These are phyloP conservation scores for Boletus bicolor DNA, from an alignment of 768 basidiomycete genomes.

Conservation along the genomic window DNA sequence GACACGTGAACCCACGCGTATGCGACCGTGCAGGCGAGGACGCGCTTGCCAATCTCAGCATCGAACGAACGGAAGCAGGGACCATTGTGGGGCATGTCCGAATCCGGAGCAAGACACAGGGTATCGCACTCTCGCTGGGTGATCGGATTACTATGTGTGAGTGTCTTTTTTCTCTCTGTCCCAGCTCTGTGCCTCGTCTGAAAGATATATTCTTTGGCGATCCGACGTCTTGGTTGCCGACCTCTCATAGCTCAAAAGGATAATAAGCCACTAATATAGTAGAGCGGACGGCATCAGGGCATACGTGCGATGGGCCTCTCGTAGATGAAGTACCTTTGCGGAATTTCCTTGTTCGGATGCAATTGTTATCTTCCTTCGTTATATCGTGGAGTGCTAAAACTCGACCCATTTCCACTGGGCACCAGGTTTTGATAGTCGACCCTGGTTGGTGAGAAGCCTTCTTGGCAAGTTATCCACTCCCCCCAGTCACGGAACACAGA, in stretches of 20 bases:
- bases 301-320: not conserved
- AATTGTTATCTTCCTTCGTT: not conserved
- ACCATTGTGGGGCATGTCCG: constrained; percentile 89
- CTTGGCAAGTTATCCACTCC: not conserved
- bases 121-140: constrained; percentile 92
- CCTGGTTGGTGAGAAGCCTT: not conserved
- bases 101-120: constrained; percentile 96
- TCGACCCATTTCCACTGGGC: not conserved
- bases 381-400: not conserved
- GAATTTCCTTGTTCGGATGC: not conserved
- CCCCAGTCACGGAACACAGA: not conserved
- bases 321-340: not conserved
- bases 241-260: constrained; percentile 39
- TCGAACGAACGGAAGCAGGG: constrained; percentile 82
- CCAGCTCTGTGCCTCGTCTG: not conserved
- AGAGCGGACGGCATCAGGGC: not conserved
- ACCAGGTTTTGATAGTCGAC: not conserved
- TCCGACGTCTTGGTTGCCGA: not conserved
- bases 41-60: constrained; percentile 89
- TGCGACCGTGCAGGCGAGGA: constrained; percentile 68
- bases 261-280: constrained; percentile 31
- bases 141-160: constrained; percentile 74
- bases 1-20: too few relatives aligned
- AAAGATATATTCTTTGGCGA: too few relatives aligned
- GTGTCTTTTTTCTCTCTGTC: constrained; percentile 7